Percentiles rank a stretch among this genome's conserved stretches.
Conservation (phyloP, 78 protist genomes). For the Dictyostelium capitatum region DNA sequence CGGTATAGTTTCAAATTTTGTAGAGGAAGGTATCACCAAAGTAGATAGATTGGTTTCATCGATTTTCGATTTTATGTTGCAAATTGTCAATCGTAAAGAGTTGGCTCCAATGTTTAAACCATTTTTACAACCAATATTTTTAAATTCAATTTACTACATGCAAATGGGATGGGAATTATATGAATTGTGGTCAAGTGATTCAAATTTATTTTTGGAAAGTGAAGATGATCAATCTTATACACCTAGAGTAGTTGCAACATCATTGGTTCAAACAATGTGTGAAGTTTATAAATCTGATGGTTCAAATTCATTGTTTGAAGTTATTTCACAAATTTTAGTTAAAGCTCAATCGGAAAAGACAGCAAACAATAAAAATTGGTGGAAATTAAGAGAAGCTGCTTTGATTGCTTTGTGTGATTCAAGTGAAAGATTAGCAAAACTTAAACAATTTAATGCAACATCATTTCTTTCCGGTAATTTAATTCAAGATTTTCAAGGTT, state of each 20-base stretch:
- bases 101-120: neutral
- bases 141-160: neutral
- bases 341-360: neutral
- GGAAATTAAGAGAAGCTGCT: conserved; percentile 36
- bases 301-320: neutral
- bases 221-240: conserved; percentile 29
- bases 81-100: neutral
- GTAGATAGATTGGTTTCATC: conserved; percentile 32
- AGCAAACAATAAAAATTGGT: neutral
- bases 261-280: neutral
- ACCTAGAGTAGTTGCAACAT: conserved; percentile 12
- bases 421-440: neutral
- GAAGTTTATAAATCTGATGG: neutral
- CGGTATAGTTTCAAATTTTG: neutral
- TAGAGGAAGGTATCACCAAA: conserved; percentile 22
- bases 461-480: neutral
- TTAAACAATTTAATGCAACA: conserved; percentile 15
- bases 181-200: conserved; percentile 24
- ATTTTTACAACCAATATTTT: neutral
- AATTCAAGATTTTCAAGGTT: neutral
- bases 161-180: conserved; percentile 16
- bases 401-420: neutral
- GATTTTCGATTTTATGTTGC: conserved; percentile 21
- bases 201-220: conserved; percentile 31
- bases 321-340: neutral